Conservation (phyloP, 2,329 filamentous ascomycete genomes). For the Fusarium proliferatum region DNA sequence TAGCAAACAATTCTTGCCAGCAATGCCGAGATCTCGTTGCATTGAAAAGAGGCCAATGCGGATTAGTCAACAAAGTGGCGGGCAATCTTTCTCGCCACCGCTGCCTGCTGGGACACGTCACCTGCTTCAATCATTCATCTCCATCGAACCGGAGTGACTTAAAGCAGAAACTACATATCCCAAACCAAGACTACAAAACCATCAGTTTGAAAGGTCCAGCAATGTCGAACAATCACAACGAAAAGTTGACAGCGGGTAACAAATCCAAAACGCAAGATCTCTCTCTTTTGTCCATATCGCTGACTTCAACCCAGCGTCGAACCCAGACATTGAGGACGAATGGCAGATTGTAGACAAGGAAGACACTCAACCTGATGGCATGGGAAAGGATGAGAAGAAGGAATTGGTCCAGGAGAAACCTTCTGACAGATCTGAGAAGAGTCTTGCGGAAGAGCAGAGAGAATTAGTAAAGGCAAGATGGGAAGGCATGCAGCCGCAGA, state of each 20-base stretch:
- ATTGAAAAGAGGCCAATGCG: too few relatives aligned
- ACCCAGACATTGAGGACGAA: not conserved
- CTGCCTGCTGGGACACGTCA: not conserved
- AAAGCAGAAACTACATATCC: too few relatives aligned
- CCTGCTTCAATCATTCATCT: not conserved
- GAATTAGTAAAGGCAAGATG: not conserved
- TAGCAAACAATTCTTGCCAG: accelerated
- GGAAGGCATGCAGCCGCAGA: not conserved
- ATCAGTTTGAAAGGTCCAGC: accelerated
- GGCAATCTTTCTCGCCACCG: not conserved
- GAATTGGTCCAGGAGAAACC: accelerated
- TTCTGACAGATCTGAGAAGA: not conserved
- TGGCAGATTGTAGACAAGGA: conserved; percentile 17
- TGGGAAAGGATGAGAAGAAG: accelerated
- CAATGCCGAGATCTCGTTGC: not conserved
- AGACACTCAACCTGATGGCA: not conserved
- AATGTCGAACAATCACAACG: not conserved
- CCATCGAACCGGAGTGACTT: not conserved
- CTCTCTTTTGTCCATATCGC: accelerated
- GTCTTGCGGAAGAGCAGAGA: not conserved
- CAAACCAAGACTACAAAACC: accelerated
- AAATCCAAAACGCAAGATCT: not conserved
- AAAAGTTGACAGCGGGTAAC: not conserved
- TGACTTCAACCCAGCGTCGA: not conserved
- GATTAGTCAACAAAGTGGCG: not conserved